Evolutionary conservation across 2,329 filamentous ascomycete genomes (phyloP), one percentile per base, ranked within the genome.

Genomic region (Verticillium dahliae): DNA sequence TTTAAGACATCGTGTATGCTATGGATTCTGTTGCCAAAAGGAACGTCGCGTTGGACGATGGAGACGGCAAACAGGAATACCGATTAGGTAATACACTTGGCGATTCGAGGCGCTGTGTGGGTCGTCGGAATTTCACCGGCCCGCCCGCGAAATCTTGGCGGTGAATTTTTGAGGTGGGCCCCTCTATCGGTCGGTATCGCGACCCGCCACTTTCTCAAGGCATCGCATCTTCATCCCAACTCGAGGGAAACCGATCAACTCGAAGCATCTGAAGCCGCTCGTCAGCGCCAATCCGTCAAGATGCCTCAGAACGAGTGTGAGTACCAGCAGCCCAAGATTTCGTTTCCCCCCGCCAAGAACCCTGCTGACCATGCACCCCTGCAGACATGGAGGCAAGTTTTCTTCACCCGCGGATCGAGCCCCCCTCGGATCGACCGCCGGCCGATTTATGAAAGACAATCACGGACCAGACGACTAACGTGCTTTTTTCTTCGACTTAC

Each of bases 301-400:
- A 66, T 66, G 64, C 90, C 90, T 83, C 89, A 94, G 81, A 92
- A 92, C 77, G 90, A 90, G 78, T 90, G 64, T 18, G 58, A 54
- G 58, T 59, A 9, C 31, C 11, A 4, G 4, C 15, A 27, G 18
- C 7, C 45, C 18, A 31, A 4, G 18, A 27, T 27, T 52, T 13
- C 9, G 7, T 10, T 7, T 9, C 45, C n/a, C 15, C 45, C 4
- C 18, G 45, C 45, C 45, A 6, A 11, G 10, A 11, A 31, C 18
- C 7, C 7, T 52, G 34, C 52, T 60, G 37, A 60, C 59, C 5
- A 4, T 31, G 2, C 27, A 3, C 18, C 14, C 7, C n/a, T 31
- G n/a, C 33, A 59, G 58, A 59, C 18, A 59, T 59, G 58, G 58
- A 59, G 58, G 58, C 45, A 59, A 22, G 45, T 54, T 58, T 31